Base-by-base conservation (phyloP, 2,329 filamentous ascomycete genomes). In the Penicillium decumbens region DNA sequence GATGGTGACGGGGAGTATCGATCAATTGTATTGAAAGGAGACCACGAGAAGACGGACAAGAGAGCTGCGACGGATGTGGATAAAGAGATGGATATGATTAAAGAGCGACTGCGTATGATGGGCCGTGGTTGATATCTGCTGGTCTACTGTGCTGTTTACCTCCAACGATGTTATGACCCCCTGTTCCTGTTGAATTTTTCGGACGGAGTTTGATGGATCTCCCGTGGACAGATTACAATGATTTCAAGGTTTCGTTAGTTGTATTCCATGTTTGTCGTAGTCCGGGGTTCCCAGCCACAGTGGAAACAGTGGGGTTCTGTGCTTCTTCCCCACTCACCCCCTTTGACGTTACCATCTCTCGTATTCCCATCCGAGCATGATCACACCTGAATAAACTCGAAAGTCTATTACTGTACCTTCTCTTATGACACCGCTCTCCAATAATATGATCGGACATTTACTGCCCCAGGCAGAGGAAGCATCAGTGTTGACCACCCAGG, bases 1-100 rank as follows among this genome's bases (percentile, higher is more conserved):
- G 74, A 73, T 46, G 75, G 74, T 23, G 75, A 77, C 63, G 69
- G 66, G 2, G 65, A 72, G 24, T 74, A 74, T 53, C 64, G 66
- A n/a, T 71, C 69, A 2, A 54, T 72, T 15, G 62, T 66, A 20
- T 47, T 72, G 13, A 70, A 68, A 45, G 38, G 45, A 27, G 53
- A 58, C 4, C 50, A 44, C 6, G 53, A 49, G 13, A 47, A 27
- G 24, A 6, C 30, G 24, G 59, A 59, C 27, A 65, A 60, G 39
- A 55, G 52, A 28, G 28, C 30, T 29, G 58, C 46, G 15, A 53
- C 50, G 40, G 53, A 59, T 24, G 33, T 51, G 41, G 64, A 65
- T 15, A 56, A 53, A 30, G 64, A 69, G 41, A 59, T 67, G 56
- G 64, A 66, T 18, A 41, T 57, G 29, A 45, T 68, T 8, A 60